Evolutionary conservation across 257 asterid genomes (phyloP).

Genomic region (Parsonsia alboflavescens): DNA sequence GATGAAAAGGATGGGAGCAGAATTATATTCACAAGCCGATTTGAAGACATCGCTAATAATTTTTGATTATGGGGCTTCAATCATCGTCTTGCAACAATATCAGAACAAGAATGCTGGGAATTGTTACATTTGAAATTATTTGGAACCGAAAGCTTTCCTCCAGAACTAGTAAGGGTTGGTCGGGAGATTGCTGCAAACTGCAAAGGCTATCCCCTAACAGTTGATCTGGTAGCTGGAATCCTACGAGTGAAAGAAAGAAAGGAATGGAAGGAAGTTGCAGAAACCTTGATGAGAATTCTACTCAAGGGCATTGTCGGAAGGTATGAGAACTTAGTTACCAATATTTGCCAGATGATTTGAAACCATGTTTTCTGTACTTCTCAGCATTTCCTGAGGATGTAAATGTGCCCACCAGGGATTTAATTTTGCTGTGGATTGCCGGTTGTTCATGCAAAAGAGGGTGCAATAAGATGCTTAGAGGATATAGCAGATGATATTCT

Average conservation of each 20-base stretch:
- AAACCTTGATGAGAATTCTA: background rate
- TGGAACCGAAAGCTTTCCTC: background rate
- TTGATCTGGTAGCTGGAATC: background rate
- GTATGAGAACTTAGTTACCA: background rate
- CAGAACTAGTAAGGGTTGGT: background rate
- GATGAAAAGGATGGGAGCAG: no score
- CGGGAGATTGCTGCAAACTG: background rate
- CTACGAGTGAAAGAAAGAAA: background rate
- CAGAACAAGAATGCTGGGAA: background rate
- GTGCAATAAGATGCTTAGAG: background rate
- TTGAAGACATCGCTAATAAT: no score
- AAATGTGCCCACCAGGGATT: background rate
- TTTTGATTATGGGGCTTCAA: no score
- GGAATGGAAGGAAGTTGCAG: background rate
- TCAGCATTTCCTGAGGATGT: background rate
- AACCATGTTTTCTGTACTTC: no score
- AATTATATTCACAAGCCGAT: no score
- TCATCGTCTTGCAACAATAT: no score
- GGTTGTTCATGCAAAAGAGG: background rate
- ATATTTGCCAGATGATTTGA: no score
- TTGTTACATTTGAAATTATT: background rate
- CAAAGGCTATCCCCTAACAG: conserved; percentile 6
- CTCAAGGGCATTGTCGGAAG: background rate
- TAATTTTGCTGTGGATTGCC: background rate
- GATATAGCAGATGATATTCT: background rate